phyloP scores from a whole-genome alignment of 148 eudicot species.

The Fallopia convolvulus region DNA sequence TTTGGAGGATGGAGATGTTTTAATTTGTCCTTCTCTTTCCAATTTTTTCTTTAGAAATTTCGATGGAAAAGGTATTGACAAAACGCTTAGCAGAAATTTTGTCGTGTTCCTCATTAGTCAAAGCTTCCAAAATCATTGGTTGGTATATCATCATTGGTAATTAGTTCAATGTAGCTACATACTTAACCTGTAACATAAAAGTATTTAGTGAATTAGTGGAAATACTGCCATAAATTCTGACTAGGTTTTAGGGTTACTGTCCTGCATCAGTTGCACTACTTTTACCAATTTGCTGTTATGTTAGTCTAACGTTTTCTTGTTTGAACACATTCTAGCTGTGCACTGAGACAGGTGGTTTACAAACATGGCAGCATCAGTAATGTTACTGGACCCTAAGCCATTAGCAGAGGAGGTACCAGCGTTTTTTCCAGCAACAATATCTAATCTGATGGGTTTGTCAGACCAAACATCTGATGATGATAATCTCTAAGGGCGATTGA shows the following conservation, averaged over 20 bases:
- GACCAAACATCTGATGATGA: slow-evolving; percentile 29
- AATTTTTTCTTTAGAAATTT: background rate
- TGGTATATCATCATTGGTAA: background rate
- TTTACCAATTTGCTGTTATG: background rate
- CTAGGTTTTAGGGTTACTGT: background rate
- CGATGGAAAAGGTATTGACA: background rate
- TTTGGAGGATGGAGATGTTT: background rate
- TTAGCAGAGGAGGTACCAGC: background rate
- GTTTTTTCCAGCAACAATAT: slow-evolving; percentile 5
- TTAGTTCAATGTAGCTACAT: background rate
- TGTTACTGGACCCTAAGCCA: slow-evolving; percentile 18
- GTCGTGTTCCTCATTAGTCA: background rate
- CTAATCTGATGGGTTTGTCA: background rate
- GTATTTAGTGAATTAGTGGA: background rate
- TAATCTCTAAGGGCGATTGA: slow-evolving; percentile 60
- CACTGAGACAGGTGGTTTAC: background rate
- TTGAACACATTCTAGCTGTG: background rate
- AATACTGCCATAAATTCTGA: background rate
- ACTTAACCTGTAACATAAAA: background rate
- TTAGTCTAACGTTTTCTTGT: background rate
- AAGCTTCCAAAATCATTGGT: background rate
- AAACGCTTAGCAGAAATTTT: background rate
- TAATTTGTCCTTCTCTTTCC: background rate
- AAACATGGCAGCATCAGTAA: slow-evolving; percentile 20
- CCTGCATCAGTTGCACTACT: background rate